Conservation (phyloP, 176 grass and related monocot genomes). For the Oryza glumipatula region DNA sequence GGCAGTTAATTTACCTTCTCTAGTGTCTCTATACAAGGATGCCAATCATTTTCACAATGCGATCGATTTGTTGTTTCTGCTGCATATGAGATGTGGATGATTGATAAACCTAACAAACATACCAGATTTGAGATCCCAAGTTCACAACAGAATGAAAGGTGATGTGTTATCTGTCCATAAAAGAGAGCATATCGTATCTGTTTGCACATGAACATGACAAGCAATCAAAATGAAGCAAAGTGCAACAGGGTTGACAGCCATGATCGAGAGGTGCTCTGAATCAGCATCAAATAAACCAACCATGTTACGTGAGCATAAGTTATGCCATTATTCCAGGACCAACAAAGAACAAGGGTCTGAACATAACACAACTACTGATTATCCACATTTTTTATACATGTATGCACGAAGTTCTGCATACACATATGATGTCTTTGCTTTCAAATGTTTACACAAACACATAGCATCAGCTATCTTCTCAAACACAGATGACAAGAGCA, state of each 20-base stretch:
- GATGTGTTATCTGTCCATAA: background rate
- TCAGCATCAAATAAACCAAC: slow-evolving; percentile 28
- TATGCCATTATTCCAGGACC: slow-evolving; percentile 27
- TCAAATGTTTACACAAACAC: background rate
- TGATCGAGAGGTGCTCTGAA: slow-evolving; percentile 21
- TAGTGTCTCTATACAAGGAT: background rate
- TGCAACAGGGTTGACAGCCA: slow-evolving; percentile 25
- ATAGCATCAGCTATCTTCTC: background rate
- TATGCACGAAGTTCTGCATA: background rate
- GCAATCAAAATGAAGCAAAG: background rate
- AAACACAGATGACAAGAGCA: background rate
- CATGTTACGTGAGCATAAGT: slow-evolving; percentile 22
- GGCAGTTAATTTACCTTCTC: slow-evolving; percentile 1
- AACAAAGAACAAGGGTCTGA: background rate
- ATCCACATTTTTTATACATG: background rate
- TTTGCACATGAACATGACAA: background rate
- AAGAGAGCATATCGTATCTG: slow-evolving; percentile 22
- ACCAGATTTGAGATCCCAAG: slow-evolving; percentile 15
- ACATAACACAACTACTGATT: too few relatives aligned
- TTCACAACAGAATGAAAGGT: slow-evolving; percentile 12
- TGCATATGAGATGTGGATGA: background rate
- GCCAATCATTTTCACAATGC: background rate
- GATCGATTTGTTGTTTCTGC: background rate
- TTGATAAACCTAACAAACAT: background rate
- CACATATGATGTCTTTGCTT: background rate